Conservation (phyloP, 2,329 filamentous ascomycete genomes). For the Ascochyta clinopodiicola region DNA sequence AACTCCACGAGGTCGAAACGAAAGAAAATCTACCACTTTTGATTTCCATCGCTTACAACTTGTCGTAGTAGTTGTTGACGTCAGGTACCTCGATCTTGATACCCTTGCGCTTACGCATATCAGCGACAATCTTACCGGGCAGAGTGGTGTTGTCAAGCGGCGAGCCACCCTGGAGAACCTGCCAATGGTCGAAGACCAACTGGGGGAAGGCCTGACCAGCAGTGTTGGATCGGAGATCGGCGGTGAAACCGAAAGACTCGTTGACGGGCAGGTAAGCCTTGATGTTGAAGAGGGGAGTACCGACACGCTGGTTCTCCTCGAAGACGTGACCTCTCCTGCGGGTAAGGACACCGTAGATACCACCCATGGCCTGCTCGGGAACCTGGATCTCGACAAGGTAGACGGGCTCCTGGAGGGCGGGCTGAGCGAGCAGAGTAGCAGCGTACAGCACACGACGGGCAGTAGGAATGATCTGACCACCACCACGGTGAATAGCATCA, state of each 20-base stretch:
- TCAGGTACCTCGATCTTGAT: slow-evolving; percentile 94
- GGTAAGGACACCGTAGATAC: slow-evolving; percentile 99
- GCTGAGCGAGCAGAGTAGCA: slow-evolving; percentile 86
- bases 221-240: slow-evolving; percentile 90
- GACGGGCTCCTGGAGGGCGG: slow-evolving; percentile 92
- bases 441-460: slow-evolving; percentile 97
- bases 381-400: slow-evolving; percentile 99
- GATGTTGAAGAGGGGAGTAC: slow-evolving; percentile 99
- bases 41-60: slow-evolving; percentile 75
- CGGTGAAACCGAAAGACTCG: slow-evolving; percentile 99
- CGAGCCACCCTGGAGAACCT: slow-evolving; percentile 92
- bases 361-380: slow-evolving; percentile 97
- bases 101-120: slow-evolving; percentile 99
- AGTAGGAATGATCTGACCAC: slow-evolving; percentile 98
- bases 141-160: slow-evolving; percentile 83
- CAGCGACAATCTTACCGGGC: slow-evolving; percentile 81
- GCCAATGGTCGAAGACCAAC: slow-evolving; percentile 99
- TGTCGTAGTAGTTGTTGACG: slow-evolving; percentile 99
- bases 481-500: slow-evolving; percentile 99
- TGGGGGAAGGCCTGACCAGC: slow-evolving; percentile 99
- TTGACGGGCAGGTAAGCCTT: slow-evolving; percentile 96
- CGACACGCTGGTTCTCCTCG: slow-evolving; percentile 95
- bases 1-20: slow-evolving; percentile 39
- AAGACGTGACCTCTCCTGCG: slow-evolving; percentile 99
- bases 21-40: slow-evolving; percentile 54